phyloP scores from a whole-genome alignment of 1,139 yeast species.

The Pichia sp. region DNA sequence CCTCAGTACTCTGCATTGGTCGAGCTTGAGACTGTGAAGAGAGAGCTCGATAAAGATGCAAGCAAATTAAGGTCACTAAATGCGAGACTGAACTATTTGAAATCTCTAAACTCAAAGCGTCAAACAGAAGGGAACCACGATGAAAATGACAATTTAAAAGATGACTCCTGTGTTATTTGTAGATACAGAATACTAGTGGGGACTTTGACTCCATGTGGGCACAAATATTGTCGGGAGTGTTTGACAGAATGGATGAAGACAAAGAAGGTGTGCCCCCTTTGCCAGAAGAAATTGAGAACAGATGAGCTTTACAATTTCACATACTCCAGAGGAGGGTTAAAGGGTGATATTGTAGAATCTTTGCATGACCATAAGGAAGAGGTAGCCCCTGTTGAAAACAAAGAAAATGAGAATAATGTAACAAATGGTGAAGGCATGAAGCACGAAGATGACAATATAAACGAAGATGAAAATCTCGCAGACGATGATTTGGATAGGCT shows the following conservation, averaged over 20 bases:
- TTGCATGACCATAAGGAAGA: slow-evolving; percentile 11
- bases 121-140: slow-evolving; percentile 12
- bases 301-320: slow-evolving; percentile 58
- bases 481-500: slow-evolving; percentile 11
- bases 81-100: slow-evolving; percentile 59
- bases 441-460: slow-evolving; percentile 8
- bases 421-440: not conserved
- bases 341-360: slow-evolving; percentile 42
- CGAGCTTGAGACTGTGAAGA: slow-evolving; percentile 18
- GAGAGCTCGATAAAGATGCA: slow-evolving; percentile 17
- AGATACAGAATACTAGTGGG: slow-evolving; percentile 66
- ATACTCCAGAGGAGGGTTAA: slow-evolving; percentile 40
- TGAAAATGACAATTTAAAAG: slow-evolving; percentile 21
- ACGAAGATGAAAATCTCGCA: slow-evolving; percentile 8
- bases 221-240: slow-evolving; percentile 78
- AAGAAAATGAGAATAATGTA: not conserved
- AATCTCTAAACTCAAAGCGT: slow-evolving; percentile 37
- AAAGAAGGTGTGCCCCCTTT: slow-evolving; percentile 66
- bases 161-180: slow-evolving; percentile 70
- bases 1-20: slow-evolving; percentile 24
- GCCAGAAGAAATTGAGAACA: slow-evolving; percentile 48
- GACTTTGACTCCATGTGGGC: slow-evolving; percentile 83
- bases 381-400: not conserved
- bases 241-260: slow-evolving; percentile 60
- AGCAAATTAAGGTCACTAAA: slow-evolving; percentile 34